Base-by-base conservation (phyloP, 2,329 filamentous ascomycete genomes). In the Epichloe gansuensis region DNA sequence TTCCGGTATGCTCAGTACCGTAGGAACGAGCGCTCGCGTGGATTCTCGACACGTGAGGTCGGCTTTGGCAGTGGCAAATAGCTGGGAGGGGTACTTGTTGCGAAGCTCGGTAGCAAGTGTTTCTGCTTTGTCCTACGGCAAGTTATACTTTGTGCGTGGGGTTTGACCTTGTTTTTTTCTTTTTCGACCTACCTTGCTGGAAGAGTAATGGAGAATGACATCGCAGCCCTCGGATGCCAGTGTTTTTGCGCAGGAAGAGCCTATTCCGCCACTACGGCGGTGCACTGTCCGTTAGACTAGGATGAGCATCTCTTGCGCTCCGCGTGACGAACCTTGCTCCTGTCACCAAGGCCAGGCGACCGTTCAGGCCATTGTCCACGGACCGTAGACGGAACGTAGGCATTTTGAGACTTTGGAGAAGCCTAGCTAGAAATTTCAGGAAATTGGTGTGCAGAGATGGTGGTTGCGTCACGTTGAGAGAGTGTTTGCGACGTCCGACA, bases 141-240 rank as follows among this genome's bases (percentile, higher is more conserved):
- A 34, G 27, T 47, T 15, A 11, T 41, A 12, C 2, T 2, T 21
- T 9, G 27, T 11, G 27, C 27, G 27, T 11, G 27, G 8, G 27
- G 4, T 31, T 31, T 9, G 27, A 31, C 8, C 17, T 11, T 42
- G 39, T 23, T 36, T 25, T 5, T 15, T 23, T 15, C 9, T 12
- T n/a, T n/a, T 6, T 41, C 34, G 39, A 41, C 41, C 4, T 39
- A 51, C 53, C 36, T 54, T 41, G 36, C 42, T 54, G 13, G 46
- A 17, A n/a, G 53, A 49, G 42, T 54, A 54, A 35, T 54, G 53
- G 9, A 52, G 46, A 31, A 46, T 42, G 11, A 54, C 23, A 21
- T 54, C 50, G 17, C 53, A 54, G 36, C 53, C 53, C 48, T 54
- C 46, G n/a, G 41, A 21, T 11, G 53, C 53, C 21, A 54, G 25